Percentiles rank a stretch among this genome's conserved stretches.
These are phyloP conservation scores for Rhodotorula taiwanensis DNA, from an alignment of 768 basidiomycete genomes.

Conservation along the genomic window DNA sequence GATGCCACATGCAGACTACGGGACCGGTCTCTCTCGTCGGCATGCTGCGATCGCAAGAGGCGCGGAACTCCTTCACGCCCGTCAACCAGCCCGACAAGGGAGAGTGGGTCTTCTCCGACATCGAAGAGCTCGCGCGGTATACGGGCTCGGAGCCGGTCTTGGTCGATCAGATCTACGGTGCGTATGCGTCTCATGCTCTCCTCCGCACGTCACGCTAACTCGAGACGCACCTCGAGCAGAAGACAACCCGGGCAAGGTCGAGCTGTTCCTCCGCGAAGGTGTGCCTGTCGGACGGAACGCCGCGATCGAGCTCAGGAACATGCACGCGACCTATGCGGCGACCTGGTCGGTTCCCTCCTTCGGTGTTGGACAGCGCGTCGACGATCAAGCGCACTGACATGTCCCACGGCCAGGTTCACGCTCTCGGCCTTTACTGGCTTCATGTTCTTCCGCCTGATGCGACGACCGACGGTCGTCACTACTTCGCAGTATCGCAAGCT, in stretches of 20 bases:
- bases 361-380: too few species aligned
- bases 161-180: slow-evolving; percentile 72
- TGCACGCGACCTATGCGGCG: slow-evolving; percentile 87
- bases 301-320: slow-evolving; percentile 79
- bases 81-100: slow-evolving; percentile 72
- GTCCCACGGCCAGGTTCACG: slow-evolving; percentile 86
- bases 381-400: too few species aligned
- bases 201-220: not conserved
- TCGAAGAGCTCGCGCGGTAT: slow-evolving; percentile 67
- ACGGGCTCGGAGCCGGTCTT: slow-evolving; percentile 66
- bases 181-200: not conserved
- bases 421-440: slow-evolving; percentile 73
- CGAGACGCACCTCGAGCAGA: too few species aligned
- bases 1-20: slow-evolving; percentile 28
- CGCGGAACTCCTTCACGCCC: slow-evolving; percentile 74
- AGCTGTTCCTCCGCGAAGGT: slow-evolving; percentile 57
- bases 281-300: slow-evolving; percentile 77
- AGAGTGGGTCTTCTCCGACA: slow-evolving; percentile 89
- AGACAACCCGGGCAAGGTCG: slow-evolving; percentile 71
- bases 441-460: slow-evolving; percentile 55
- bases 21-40: slow-evolving; percentile 69
- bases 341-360: slow-evolving; percentile 86
- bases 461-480: slow-evolving; percentile 7
- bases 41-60: slow-evolving; percentile 69
- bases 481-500: slow-evolving; percentile 8